Conservation (phyloP, 208 protist genomes). For the Wallacemonas rigidus region DNA sequence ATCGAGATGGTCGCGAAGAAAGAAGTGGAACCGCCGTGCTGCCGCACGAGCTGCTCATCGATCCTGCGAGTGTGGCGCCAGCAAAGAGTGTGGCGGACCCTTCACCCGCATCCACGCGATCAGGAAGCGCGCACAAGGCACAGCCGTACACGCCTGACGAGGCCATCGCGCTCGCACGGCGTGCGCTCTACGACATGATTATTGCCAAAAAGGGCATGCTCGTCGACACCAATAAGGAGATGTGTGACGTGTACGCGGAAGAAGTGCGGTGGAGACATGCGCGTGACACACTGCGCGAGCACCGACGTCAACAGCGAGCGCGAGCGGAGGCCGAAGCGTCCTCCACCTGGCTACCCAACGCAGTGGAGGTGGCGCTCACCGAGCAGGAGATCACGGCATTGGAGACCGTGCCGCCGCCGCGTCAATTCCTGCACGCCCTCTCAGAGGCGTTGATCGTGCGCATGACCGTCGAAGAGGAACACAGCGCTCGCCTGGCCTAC, state of each 20-base stretch:
- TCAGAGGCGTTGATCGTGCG: slow-evolving; percentile 14
- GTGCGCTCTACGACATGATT: slow-evolving; percentile 27
- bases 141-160: neutral
- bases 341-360: neutral
- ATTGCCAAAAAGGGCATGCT: slow-evolving; percentile 18
- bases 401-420: slow-evolving; percentile 5
- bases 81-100: neutral
- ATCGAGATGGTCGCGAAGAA: slow-evolving; percentile 13
- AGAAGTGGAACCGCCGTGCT: neutral
- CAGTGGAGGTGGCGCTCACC: neutral
- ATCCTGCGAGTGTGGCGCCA: neutral
- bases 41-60: neutral
- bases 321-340: neutral
- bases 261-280: slow-evolving; percentile 26
- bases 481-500: slow-evolving; percentile 13
- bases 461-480: slow-evolving; percentile 19
- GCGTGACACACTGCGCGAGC: slow-evolving; percentile 8
- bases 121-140: slow-evolving; percentile 16
- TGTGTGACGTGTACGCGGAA: slow-evolving; percentile 24
- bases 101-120: slow-evolving; percentile 22
- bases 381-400: neutral
- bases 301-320: slow-evolving; percentile 1
- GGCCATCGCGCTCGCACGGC: neutral
- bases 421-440: neutral
- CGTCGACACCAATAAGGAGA: slow-evolving; percentile 21